A percentile compares a stretch with the other conserved stretches of the same genome.
Conservation (phyloP, 768 basidiomycete genomes). For the Lactifluus pinguis region DNA sequence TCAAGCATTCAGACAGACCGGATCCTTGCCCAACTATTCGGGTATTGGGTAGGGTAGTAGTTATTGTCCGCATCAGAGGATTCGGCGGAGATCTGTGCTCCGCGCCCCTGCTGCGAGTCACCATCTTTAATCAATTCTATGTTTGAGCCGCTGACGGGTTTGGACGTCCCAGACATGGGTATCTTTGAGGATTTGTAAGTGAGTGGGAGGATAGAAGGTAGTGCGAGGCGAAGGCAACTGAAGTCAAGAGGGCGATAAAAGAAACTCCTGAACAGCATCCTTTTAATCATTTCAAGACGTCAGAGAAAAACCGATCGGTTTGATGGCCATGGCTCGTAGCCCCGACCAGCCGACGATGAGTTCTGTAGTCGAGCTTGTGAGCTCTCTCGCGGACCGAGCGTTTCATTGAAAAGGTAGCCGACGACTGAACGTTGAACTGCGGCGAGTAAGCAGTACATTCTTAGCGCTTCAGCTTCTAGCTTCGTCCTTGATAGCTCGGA, state of each 20-base stretch:
- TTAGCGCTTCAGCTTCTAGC: background rate
- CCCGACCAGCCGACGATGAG: too few relatives aligned
- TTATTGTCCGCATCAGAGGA: background rate
- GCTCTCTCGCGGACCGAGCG: too few relatives aligned
- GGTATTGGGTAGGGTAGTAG: slow-evolving; percentile 7
- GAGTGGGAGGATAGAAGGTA: background rate
- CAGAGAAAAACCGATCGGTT: background rate
- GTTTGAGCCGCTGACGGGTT: background rate
- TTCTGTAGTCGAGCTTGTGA: too few relatives aligned
- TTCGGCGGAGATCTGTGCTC: background rate
- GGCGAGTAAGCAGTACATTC: too few relatives aligned
- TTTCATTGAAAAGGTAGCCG: background rate
- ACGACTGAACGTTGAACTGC: background rate
- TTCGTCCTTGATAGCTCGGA: background rate
- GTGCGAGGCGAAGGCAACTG: background rate
- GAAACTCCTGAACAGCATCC: background rate
- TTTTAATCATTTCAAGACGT: background rate
- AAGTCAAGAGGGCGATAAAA: background rate
- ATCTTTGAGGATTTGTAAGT: too few relatives aligned
- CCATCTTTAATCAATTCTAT: background rate
- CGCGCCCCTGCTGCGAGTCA: background rate
- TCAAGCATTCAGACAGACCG: slow-evolving; percentile 7
- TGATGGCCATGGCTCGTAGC: background rate
- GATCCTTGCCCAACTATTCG: slow-evolving; percentile 20
- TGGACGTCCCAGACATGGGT: background rate